Conservation (phyloP, 345 rosid species). For the Aquilaria malaccensis region DNA sequence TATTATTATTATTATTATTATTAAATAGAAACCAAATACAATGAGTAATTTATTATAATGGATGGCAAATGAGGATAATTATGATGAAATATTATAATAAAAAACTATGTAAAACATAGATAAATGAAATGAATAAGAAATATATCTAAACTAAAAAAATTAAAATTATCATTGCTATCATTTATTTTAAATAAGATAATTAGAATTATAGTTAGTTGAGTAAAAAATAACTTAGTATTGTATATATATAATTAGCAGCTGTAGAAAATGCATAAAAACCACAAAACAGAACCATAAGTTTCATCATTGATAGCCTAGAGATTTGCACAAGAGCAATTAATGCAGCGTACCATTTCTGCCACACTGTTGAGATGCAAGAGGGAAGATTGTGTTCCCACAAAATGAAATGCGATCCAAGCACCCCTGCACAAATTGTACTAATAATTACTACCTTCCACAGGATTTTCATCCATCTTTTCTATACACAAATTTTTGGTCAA, state of each 20-base stretch:
- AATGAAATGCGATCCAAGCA: slow-evolving; percentile 91
- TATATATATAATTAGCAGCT: background rate
- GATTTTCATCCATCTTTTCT: slow-evolving; percentile 87
- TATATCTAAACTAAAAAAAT: no score
- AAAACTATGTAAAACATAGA: no score
- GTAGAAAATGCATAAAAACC: background rate
- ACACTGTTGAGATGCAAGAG: slow-evolving; percentile 88
- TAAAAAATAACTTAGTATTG: background rate
- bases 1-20: no score
- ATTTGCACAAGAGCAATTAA: slow-evolving; percentile 95
- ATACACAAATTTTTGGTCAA: slow-evolving; percentile 66
- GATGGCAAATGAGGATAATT: no score
- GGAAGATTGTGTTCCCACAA: slow-evolving; percentile 94
- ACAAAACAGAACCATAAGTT: background rate
- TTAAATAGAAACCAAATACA: no score
- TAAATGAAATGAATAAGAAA: no score
- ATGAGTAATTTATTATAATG: no score
- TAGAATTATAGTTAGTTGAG: no score
- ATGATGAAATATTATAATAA: no score
- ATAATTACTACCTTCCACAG: slow-evolving; percentile 76
- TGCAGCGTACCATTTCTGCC: slow-evolving; percentile 98
- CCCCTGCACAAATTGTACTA: slow-evolving; percentile 80
- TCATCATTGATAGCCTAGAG: slow-evolving; percentile 36
- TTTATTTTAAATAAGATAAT: no score
- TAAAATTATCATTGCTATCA: no score